Evolutionary conservation across 2,329 filamentous ascomycete species (phyloP), one percentile per base, ranked within the genome.

Genomic region (Decorospora gaudefroyi): DNA sequence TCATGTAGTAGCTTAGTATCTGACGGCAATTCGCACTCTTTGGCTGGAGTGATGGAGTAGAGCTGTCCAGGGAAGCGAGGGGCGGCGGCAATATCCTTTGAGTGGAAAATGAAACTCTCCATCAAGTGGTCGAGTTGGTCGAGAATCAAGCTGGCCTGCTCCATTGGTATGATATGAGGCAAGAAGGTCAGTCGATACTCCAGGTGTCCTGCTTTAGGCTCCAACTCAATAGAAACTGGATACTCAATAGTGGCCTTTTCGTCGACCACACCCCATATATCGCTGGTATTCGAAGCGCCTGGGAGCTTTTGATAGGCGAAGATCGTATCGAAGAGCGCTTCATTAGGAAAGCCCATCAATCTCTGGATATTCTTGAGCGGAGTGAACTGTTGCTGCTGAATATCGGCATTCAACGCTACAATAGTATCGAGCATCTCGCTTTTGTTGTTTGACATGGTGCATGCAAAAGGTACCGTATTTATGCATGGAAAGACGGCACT

Each of bases 281-380:
- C 38, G 2, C 42, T 55, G 48, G 33, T 23, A 46, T 41, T 23
- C 39, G 53, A 12, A 37, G 71, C 54, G 7, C 19, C 42, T 6
- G 51, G 13, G 45, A 75, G 61, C 53, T 87, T 88, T 61, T 96
- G 91, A 61, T 90, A 92, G 0, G 89, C 86, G 46, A 96, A 82
- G 1, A 96, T 76, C 0, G 90, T 92, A 61, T 96, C 90, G 56
- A 96, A 96, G 0, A 93, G 75, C 0, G 79, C 74, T 5, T 81
- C 78, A 16, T 85, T 81, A 0, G 84, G 74, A 45, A 81, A 77
- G 0, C 84, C 84, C 12, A 88, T 76, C 78, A 85, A 86, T 35
- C 79, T 82, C 58, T 95, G 88, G 7, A 95, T 85, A 19, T 82
- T 80, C 3, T 79, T 76, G 5, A 96, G 74, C 0, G 89, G 82